Percentiles rank a stretch among this genome's conserved stretches.
Evolutionary conservation across 163 green algal species (phyloP).

Genomic region (Smithsoniella earleae): DNA sequence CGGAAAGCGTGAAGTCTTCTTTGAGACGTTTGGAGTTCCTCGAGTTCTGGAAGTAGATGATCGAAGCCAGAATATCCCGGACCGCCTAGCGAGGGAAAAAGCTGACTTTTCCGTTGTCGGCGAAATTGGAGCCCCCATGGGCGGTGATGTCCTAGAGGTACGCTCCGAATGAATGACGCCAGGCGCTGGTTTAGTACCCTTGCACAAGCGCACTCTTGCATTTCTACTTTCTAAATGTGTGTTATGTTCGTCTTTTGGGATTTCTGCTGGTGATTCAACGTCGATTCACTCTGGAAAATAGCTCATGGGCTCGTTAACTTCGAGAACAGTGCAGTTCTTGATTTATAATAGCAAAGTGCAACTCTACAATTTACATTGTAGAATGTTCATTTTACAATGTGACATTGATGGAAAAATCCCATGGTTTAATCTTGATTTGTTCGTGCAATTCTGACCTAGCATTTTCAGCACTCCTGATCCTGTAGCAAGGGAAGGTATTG

Average conservation of each 20-base stretch:
- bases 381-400: too few species aligned
- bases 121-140: slow-evolving; percentile 80
- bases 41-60: slow-evolving; percentile 78
- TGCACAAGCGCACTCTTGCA: not conserved
- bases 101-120: slow-evolving; percentile 48
- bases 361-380: too few species aligned
- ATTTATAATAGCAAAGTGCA: not conserved
- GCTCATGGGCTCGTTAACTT: not conserved
- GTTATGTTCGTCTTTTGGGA: not conserved
- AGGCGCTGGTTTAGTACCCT: not conserved
- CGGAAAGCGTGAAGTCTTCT: slow-evolving; percentile 72
- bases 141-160: slow-evolving; percentile 55
- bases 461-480: too few species aligned
- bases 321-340: not conserved
- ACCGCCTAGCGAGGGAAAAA: slow-evolving; percentile 47
- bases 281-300: not conserved
- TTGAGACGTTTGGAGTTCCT: slow-evolving; percentile 84
- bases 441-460: too few species aligned
- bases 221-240: not conserved
- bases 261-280: not conserved
- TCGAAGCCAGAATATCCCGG: slow-evolving; percentile 37
- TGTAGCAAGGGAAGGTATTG: too few species aligned
- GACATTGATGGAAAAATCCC: too few species aligned
- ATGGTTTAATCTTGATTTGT: too few species aligned
- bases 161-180: not conserved